These are phyloP conservation scores for Exophiala viscosa DNA, from an alignment of 2,329 filamentous ascomycete genomes.

Conservation along the genomic window DNA sequence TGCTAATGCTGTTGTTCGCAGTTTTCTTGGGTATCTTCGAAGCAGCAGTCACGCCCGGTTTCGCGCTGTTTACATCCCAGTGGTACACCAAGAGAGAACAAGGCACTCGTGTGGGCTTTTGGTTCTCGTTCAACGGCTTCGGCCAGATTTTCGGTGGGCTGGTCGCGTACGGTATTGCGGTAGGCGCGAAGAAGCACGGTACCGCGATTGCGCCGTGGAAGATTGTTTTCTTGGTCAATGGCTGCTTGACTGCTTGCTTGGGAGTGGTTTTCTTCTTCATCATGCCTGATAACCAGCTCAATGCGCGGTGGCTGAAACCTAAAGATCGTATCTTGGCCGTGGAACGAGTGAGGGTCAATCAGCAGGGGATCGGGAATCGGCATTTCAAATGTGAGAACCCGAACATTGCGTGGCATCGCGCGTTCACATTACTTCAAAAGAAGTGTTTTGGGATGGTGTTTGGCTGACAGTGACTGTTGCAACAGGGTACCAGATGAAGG, in stretches of 20 bases:
- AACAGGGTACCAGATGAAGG: conserved; percentile 56
- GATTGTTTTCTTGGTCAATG: conserved; percentile 56
- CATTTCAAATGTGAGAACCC: conserved; percentile 56
- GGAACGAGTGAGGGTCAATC: conserved; percentile 68
- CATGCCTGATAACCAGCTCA: conserved; percentile 59
- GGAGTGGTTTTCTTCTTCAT: conserved; percentile 50
- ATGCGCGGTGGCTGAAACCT: conserved; percentile 60
- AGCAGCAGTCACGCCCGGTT: conserved; percentile 64
- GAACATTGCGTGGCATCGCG: no score
- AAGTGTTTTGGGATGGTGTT: no score
- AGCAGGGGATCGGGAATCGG: conserved; percentile 69
- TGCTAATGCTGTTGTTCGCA: background rate
- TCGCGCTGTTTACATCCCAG: conserved; percentile 64
- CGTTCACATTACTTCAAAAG: no score
- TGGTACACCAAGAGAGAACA: conserved; percentile 72
- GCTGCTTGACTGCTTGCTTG: conserved; percentile 49
- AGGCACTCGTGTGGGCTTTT: conserved; percentile 59
- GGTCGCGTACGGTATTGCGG: conserved; percentile 61
- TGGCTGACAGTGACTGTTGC: no score
- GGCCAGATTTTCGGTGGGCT: conserved; percentile 62
- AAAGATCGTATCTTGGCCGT: conserved; percentile 65
- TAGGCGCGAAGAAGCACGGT: conserved; percentile 53
- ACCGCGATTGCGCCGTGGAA: conserved; percentile 63
- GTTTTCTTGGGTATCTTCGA: conserved; percentile 57
- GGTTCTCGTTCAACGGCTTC: conserved; percentile 66